Evolutionary conservation across 306 rosid genomes (phyloP).

Genomic region (Mucuna pruriens): DNA sequence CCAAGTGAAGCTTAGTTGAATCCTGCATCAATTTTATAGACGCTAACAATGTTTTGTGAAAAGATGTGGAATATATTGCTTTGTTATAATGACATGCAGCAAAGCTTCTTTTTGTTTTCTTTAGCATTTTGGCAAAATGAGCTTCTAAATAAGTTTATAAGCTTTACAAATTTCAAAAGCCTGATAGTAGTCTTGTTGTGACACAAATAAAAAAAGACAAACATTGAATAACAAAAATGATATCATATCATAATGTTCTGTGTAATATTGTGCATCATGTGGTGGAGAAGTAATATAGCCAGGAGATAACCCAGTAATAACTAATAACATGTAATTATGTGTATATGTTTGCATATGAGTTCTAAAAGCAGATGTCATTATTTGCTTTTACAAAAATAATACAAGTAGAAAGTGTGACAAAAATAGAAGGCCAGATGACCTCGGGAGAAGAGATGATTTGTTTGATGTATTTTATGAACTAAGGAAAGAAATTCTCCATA

Average conservation of each 20-base stretch:
- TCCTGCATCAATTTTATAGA: neutral
- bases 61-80: neutral
- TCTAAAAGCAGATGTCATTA: neutral
- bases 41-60: conserved; percentile 10
- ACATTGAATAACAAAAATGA: neutral
- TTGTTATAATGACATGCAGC: neutral
- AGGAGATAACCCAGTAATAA: neutral
- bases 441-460: neutral
- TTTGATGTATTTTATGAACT: neutral
- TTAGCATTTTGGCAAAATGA: neutral
- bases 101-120: conserved; percentile 6
- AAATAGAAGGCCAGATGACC: neutral
- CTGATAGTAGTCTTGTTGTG: neutral
- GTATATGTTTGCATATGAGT: conserved; percentile 5
- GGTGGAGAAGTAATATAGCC: neutral
- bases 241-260: neutral
- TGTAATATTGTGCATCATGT: neutral
- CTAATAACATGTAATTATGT: neutral
- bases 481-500: neutral
- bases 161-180: conserved; percentile 8
- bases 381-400: neutral
- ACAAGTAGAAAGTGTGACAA: neutral
- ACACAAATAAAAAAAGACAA: neutral
- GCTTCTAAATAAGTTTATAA: neutral
- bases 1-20: conserved; percentile 29